A percentile compares a stretch with the other conserved stretches of the same genome.
phyloP scores from a whole-genome alignment of 2,329 filamentous ascomycete species.

The Albifimbria verrucaria region DNA sequence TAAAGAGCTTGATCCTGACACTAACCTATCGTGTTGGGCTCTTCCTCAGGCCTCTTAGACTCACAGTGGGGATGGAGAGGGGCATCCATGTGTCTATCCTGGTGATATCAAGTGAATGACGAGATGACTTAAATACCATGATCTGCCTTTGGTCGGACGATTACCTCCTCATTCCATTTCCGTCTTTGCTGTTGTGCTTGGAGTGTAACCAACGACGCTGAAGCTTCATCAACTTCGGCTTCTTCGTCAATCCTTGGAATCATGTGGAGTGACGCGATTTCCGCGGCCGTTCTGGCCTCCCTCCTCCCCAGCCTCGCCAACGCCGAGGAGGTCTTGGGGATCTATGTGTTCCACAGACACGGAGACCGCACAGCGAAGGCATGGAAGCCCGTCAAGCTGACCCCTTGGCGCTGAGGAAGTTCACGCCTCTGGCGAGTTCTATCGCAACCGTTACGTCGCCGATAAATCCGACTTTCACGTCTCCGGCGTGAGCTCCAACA shows the following conservation, averaged over 20 bases:
- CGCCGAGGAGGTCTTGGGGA: slow-evolving; percentile 71
- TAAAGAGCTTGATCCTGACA: not conserved
- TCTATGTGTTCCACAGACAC: slow-evolving; percentile 86
- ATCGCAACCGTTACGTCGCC: slow-evolving; percentile 71
- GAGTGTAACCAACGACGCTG: no score
- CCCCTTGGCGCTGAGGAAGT: slow-evolving; percentile 76
- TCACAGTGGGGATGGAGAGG: no score
- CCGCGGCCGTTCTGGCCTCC: slow-evolving; percentile 22
- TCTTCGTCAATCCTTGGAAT: no score
- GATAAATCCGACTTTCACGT: slow-evolving; percentile 58
- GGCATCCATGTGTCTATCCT: no score
- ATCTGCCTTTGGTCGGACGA: no score
- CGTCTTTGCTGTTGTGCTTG: no score
- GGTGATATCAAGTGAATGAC: no score
- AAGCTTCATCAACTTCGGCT: no score
- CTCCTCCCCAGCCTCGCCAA: slow-evolving; percentile 30
- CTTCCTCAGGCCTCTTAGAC: no score
- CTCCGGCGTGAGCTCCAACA: slow-evolving; percentile 60
- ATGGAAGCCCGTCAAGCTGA: slow-evolving; percentile 68
- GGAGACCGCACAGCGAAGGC: slow-evolving; percentile 83
- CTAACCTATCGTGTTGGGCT: not conserved
- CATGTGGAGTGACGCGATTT: not conserved
- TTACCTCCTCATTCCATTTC: no score
- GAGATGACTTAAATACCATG: no score
- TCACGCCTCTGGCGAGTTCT: slow-evolving; percentile 70